Base-by-base conservation (phyloP, 192 early-diverging fungal genomes). In the Mortierella hygrophila region DNA sequence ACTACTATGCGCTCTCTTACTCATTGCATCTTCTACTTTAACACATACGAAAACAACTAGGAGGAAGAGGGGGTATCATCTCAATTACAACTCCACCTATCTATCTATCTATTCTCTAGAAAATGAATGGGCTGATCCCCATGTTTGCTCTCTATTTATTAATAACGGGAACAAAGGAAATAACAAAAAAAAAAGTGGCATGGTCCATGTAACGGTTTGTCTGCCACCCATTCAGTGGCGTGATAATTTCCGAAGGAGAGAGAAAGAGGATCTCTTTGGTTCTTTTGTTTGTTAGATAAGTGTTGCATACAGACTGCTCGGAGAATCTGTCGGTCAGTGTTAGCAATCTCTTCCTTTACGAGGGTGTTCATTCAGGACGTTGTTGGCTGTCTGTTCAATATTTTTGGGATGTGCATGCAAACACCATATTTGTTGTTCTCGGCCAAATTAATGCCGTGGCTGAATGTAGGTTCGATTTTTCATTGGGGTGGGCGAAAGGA, bases 161-260 rank as follows among this genome's bases (percentile, higher is more conserved):
- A 60, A 60, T 60, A 60, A 10, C 57, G n/a, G 23, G 23, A 23
- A 29, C 2, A 60, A 23, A 20, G 42, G 8, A 44, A 5, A 20
- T 18, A 44, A 46, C 10, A 46, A 57, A 57, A 26, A 57, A 57
- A 26, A 65, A 32, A 35, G 11, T 65, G 60, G 60, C 60, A 65
- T 65, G 60, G 60, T 60, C 29, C 60, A 65, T 32, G 60, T 65
- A 29, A 11, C n/a, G 55, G 29, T 4, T 65, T 29, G n/a, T 65
- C 60, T 32, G 15, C 13, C 26, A 32, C 29, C 9, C 15, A 15
- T 52, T 20, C 60, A 65, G 60, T 65, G 60, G 60, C 60, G 60
- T 65, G 60, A 65, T 65, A 65, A 65, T 65, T 65, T 65, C 60
- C 60, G 60, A 15, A 32, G 55, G 55, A 60, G 55, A 18, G 55